Evolutionary conservation across 179 eudicot species (phyloP).

Genomic region (Spinacia oleracea): DNA sequence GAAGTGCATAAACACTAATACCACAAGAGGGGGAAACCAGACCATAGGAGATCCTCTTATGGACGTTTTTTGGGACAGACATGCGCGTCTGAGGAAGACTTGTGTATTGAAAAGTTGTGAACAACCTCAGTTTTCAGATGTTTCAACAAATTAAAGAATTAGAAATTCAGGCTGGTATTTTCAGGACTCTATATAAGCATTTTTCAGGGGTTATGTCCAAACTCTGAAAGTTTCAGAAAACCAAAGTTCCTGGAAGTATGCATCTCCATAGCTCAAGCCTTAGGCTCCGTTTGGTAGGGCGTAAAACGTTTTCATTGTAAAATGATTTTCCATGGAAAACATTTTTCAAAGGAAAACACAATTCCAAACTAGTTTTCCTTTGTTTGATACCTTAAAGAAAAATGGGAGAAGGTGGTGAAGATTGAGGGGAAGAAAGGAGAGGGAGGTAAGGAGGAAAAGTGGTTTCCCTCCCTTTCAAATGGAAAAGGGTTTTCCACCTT

Average conservation of each 20-base stretch:
- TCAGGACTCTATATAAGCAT: background rate
- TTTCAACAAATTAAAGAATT: background rate
- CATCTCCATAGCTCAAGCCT: background rate
- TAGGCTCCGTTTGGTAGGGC: no score
- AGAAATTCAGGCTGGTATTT: background rate
- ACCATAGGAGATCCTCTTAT: background rate
- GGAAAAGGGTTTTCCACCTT: no score
- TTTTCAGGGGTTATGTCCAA: background rate
- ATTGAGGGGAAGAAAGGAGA: no score
- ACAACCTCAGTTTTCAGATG: background rate
- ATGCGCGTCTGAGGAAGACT: background rate
- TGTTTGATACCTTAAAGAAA: no score
- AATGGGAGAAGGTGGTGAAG: no score
- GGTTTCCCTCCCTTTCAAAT: no score
- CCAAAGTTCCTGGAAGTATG: background rate
- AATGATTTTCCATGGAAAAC: no score
- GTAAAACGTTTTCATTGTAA: no score
- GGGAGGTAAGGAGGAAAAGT: no score
- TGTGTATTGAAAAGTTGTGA: background rate
- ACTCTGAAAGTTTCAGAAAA: background rate
- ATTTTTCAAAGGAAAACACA: no score
- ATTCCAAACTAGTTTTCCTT: no score
- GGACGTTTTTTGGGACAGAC: background rate
- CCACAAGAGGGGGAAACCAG: background rate
- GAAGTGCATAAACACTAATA: background rate